Conservation (phyloP, 345 rosid genomes). For the Eucalyptus cladocalyx region DNA sequence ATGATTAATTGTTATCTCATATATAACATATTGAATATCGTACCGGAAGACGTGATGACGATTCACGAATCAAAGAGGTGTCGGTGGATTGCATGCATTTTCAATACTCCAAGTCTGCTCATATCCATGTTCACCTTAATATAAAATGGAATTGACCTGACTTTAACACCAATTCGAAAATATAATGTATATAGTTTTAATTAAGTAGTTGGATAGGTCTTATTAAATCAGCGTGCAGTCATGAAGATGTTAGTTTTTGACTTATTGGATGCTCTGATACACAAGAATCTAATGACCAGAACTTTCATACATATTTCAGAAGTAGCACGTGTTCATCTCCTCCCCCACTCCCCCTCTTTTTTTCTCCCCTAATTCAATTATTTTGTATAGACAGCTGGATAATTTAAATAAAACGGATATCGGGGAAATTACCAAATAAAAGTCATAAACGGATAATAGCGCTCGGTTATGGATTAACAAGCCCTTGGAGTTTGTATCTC, state of each 20-base stretch:
- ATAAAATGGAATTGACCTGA: neutral
- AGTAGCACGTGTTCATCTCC: neutral
- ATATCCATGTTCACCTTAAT: neutral
- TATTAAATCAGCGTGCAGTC: neutral
- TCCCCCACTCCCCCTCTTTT: accelerated
- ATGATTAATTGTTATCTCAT: neutral
- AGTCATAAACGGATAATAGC: neutral
- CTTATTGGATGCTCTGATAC: neutral
- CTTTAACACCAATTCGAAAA: neutral
- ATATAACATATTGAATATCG: neutral
- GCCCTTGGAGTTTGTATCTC: neutral
- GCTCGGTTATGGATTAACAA: neutral
- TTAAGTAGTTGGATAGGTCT: neutral
- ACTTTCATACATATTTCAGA: neutral
- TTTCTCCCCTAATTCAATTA: neutral
- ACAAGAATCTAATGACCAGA: neutral
- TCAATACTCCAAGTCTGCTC: neutral
- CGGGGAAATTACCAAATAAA: neutral
- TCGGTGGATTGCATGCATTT: neutral
- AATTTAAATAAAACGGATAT: neutral
- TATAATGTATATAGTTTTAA: neutral
- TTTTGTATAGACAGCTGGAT: neutral
- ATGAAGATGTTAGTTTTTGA: neutral
- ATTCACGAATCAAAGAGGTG: neutral
- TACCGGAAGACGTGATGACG: neutral